These are phyloP conservation scores for Schwanniomyces polymorphus DNA, from an alignment of 805 yeast species.

Conservation along the genomic window DNA sequence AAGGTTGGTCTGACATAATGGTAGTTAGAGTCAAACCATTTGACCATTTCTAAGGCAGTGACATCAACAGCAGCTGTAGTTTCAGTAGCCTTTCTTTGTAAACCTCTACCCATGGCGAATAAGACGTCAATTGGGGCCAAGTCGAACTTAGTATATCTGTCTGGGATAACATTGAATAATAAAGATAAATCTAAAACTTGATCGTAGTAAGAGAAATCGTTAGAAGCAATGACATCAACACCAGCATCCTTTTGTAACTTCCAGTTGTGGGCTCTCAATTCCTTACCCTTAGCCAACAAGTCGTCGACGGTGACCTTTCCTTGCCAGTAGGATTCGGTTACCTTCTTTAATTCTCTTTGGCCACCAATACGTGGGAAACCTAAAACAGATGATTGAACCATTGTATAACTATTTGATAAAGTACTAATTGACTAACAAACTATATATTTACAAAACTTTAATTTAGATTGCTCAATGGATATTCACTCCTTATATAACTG, in stretches of 20 bases:
- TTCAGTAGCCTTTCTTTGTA: constrained; percentile 94
- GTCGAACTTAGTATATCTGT: constrained; percentile 90
- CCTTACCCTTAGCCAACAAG: constrained; percentile 89
- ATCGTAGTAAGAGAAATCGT: constrained; percentile 98
- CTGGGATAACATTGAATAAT: constrained; percentile 94
- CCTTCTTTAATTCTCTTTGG: constrained; percentile 98
- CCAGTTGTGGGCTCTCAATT: constrained; percentile 96
- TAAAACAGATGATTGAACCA: constrained; percentile 96
- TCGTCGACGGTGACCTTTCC: constrained; percentile 90
- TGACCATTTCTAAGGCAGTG: constrained; percentile 98
- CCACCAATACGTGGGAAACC: constrained; percentile 99
- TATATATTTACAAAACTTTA: not conserved
- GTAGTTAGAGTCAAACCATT: constrained; percentile 99
- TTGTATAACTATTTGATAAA: constrained; percentile 23
- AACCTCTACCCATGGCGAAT: constrained; percentile 99
- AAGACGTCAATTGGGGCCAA: constrained; percentile 87
- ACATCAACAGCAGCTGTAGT: constrained; percentile 90
- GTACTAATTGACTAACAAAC: constrained; percentile 1
- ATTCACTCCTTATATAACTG: constrained; percentile 1
- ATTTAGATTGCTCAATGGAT: not conserved
- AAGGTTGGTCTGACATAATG: constrained; percentile 99
- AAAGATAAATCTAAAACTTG: constrained; percentile 92
- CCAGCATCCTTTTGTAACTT: constrained; percentile 96
- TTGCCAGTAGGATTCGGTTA: constrained; percentile 98
- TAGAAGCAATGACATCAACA: constrained; percentile 94